Evolutionary conservation across 352 stramenopile species (phyloP).

Genomic region (Globisporangium barbulae): DNA sequence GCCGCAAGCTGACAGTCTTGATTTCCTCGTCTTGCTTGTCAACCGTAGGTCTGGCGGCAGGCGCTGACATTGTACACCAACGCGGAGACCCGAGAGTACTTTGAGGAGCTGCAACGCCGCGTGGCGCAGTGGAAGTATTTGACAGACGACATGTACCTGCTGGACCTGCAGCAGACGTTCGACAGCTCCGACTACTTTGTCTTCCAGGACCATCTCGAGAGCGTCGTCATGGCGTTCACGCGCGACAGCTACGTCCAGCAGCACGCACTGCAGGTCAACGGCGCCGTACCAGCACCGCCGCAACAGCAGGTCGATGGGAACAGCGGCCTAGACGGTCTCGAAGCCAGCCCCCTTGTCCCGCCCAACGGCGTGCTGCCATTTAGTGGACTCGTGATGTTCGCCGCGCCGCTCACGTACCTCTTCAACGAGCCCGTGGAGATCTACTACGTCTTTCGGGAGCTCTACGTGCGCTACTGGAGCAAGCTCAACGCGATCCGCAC

Average conservation of each 20-base stretch:
- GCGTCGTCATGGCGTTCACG: slow-evolving; percentile 70
- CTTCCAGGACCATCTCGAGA: slow-evolving; percentile 75
- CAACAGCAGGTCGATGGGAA: neutral
- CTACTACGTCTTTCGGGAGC: slow-evolving; percentile 74
- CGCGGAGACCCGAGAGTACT: slow-evolving; percentile 38
- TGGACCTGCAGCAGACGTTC: slow-evolving; percentile 76
- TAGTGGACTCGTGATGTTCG: slow-evolving; percentile 69
- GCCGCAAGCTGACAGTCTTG: neutral
- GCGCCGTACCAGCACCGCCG: slow-evolving; percentile 23
- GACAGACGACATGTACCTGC: slow-evolving; percentile 77
- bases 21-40: neutral
- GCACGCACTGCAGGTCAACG: slow-evolving; percentile 49
- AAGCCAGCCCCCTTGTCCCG: slow-evolving; percentile 27
- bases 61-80: slow-evolving; percentile 36
- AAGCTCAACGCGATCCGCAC: slow-evolving; percentile 63
- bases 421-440: slow-evolving; percentile 60
- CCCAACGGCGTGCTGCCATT: slow-evolving; percentile 73
- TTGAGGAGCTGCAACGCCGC: slow-evolving; percentile 40
- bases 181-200: slow-evolving; percentile 82
- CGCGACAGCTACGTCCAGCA: slow-evolving; percentile 47
- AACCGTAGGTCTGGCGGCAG: slow-evolving; percentile 53
- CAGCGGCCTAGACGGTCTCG: neutral
- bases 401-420: slow-evolving; percentile 67
- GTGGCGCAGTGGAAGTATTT: slow-evolving; percentile 40
- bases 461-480: slow-evolving; percentile 82